Evolutionary conservation across 371 early-diverging fungal genomes (phyloP).

Genomic region (Rhizopus arrhizus): DNA sequence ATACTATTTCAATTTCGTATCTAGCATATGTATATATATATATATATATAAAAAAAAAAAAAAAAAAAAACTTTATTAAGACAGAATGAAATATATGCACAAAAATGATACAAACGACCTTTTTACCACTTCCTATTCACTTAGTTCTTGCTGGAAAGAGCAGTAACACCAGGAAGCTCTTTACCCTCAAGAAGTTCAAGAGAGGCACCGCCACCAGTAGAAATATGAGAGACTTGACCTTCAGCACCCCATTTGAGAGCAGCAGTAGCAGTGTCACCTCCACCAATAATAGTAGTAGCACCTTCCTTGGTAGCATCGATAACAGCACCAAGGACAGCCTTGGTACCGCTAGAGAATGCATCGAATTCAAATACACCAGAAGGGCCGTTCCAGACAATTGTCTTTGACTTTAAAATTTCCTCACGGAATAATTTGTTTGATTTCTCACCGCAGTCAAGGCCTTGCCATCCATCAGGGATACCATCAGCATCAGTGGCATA

Average conservation of each 20-base stretch:
- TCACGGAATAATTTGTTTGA: constrained; percentile 75
- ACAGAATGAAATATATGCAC: background rate
- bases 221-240: constrained; percentile 91
- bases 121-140: background rate
- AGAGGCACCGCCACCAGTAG: constrained; percentile 98
- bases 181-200: constrained; percentile 95
- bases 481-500: constrained; percentile 87
- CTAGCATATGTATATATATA: no score
- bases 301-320: constrained; percentile 82
- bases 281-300: constrained; percentile 74
- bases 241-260: constrained; percentile 87
- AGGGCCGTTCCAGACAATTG: constrained; percentile 99
- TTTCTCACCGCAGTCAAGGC: constrained; percentile 93
- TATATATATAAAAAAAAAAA: no score
- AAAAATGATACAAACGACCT: constrained; percentile 1
- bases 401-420: constrained; percentile 80
- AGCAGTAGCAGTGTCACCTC: constrained; percentile 99
- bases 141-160: constrained; percentile 70
- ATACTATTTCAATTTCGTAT: no score
- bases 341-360: constrained; percentile 91
- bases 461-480: constrained; percentile 89
- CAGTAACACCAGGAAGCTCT: constrained; percentile 88
- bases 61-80: background rate
- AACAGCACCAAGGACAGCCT: constrained; percentile 81
- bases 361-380: constrained; percentile 98